These are phyloP conservation scores for Lasiosphaeria hispida DNA, from an alignment of 495 filamentous ascomycete genomes.

Conservation along the genomic window DNA sequence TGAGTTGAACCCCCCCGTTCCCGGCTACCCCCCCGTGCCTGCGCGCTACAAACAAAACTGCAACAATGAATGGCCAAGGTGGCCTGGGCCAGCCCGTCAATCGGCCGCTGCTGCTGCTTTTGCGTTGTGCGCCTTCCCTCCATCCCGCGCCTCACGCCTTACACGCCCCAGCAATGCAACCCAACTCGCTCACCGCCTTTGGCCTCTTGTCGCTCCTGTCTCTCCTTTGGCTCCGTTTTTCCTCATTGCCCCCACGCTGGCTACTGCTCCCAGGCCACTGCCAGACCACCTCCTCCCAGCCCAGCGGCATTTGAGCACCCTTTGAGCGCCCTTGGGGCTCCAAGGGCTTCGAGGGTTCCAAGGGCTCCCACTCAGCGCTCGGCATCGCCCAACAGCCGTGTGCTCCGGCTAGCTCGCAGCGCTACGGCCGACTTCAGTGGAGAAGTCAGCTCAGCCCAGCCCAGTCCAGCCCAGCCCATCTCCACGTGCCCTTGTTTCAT, in stretches of 20 bases:
- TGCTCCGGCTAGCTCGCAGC: too few species aligned
- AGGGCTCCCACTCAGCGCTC: constrained; percentile 1
- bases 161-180: background rate
- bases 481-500: background rate
- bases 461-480: too few species aligned
- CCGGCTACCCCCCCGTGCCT: constrained; percentile 14
- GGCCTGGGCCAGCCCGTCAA: background rate
- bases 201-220: background rate
- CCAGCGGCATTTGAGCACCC: background rate
- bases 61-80: background rate
- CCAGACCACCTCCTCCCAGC: too few species aligned
- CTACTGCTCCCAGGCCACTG: background rate
- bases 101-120: background rate
- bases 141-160: constrained; percentile 5
- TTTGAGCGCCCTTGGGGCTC: too few species aligned
- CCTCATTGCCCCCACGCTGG: background rate
- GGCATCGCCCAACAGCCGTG: background rate
- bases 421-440: too few species aligned
- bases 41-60: background rate
- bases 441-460: too few species aligned
- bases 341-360: background rate
- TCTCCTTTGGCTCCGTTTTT: too few species aligned
- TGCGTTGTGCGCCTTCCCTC: background rate
- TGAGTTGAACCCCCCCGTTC: constrained; percentile 27
- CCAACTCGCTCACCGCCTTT: constrained; percentile 12